These are phyloP conservation scores for Didymella glomerata DNA, from an alignment of 2,329 filamentous ascomycete genomes.

Conservation along the genomic window DNA sequence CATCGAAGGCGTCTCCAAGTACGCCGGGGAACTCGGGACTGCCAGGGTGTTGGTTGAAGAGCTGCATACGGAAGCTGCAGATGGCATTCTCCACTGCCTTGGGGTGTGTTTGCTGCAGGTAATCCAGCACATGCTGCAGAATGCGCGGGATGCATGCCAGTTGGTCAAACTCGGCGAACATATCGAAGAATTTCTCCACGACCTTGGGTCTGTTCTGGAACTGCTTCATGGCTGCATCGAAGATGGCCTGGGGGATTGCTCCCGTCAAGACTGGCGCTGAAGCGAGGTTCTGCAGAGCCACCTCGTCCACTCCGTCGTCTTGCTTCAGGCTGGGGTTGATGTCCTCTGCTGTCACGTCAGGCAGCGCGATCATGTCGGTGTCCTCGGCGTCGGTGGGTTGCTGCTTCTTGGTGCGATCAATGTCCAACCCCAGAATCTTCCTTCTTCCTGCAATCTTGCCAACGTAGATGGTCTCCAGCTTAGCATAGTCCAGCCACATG, in stretches of 20 bases:
- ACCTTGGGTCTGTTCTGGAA: constrained; percentile 72
- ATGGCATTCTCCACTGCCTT: constrained; percentile 65
- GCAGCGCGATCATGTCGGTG: constrained; percentile 66
- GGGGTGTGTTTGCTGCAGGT: constrained; percentile 68
- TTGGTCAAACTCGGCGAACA: constrained; percentile 75
- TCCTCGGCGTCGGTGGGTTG: constrained; percentile 53
- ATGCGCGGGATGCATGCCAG: constrained; percentile 72
- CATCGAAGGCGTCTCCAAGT: constrained; percentile 70
- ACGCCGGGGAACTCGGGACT: constrained; percentile 77
- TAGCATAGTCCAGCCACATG: constrained; percentile 90
- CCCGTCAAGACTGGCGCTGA: constrained; percentile 85
- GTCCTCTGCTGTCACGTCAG: constrained; percentile 68
- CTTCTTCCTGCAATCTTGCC: constrained; percentile 79
- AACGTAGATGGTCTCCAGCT: constrained; percentile 92
- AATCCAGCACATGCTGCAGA: constrained; percentile 75
- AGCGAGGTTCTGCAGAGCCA: constrained; percentile 69
- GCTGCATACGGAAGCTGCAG: constrained; percentile 75
- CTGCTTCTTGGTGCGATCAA: constrained; percentile 54
- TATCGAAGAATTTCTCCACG: constrained; percentile 79
- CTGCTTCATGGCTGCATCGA: constrained; percentile 84
- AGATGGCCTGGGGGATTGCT: constrained; percentile 92
- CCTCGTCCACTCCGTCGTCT: constrained; percentile 60
- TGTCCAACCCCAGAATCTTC: constrained; percentile 70
- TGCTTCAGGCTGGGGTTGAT: constrained; percentile 64
- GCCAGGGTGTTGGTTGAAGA: constrained; percentile 69